Percentiles rank a stretch among this genome's conserved stretches.
These are phyloP conservation scores for Ciborinia camelliae DNA, from an alignment of 2,329 filamentous ascomycete genomes.

Conservation along the genomic window DNA sequence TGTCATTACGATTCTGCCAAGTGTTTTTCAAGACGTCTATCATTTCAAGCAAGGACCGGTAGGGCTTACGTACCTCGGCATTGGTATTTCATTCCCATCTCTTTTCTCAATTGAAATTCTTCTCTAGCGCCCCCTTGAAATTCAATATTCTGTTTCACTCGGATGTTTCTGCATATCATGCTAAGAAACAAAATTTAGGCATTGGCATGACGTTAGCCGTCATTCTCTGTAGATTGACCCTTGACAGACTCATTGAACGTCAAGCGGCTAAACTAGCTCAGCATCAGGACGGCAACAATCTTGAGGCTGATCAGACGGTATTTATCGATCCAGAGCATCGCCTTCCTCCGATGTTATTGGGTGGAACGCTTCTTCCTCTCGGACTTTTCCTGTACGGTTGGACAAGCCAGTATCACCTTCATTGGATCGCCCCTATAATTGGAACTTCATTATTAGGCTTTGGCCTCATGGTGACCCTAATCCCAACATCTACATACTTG, in stretches of 20 bases:
- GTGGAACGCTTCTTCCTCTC: slow-evolving; percentile 39
- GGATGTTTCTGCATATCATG: too few relatives aligned
- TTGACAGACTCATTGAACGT: not conserved
- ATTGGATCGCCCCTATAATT: not conserved
- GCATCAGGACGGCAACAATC: too few relatives aligned
- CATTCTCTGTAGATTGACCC: not conserved
- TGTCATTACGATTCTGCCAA: not conserved
- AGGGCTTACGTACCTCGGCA: not conserved
- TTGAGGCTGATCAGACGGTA: too few relatives aligned
- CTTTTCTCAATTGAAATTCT: too few relatives aligned
- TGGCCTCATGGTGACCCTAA: not conserved
- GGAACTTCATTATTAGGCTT: not conserved
- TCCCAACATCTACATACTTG: not conserved
- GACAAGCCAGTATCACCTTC: slow-evolving; percentile 32
- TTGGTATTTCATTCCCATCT: not conserved
- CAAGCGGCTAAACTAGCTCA: not conserved
- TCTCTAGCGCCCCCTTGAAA: too few relatives aligned
- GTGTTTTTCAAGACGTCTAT: not conserved
- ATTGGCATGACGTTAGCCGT: not conserved
- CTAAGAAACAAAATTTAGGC: not conserved
- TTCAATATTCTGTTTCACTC: too few relatives aligned
- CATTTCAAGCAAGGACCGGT: not conserved
- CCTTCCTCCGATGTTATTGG: slow-evolving; percentile 41
- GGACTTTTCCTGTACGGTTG: slow-evolving; percentile 48
- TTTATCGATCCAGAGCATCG: slow-evolving; percentile 40